A percentile compares a stretch with the other conserved stretches of the same genome.
phyloP scores from a whole-genome alignment of 192 early-diverging fungal species.

The Phycomyces nitens region DNA sequence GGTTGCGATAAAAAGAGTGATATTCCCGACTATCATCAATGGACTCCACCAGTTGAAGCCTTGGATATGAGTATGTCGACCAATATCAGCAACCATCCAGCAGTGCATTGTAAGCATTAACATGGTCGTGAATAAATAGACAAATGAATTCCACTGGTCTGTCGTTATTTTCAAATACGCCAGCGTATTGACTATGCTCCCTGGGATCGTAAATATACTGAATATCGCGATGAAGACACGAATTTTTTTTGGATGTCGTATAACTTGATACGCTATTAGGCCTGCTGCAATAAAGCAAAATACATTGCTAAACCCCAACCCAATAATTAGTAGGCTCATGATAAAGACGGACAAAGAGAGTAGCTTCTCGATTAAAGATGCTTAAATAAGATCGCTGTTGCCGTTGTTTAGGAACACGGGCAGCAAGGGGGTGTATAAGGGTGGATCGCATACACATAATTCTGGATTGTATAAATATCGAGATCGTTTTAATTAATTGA shows the following conservation, averaged over 20 bases:
- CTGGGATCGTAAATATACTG: background rate
- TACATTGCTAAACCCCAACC: too few species aligned
- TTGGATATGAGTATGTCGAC: background rate
- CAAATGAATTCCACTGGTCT: background rate
- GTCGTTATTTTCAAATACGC: background rate
- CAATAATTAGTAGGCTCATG: too few species aligned
- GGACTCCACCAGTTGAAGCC: background rate
- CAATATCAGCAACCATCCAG: slow-evolving; percentile 1
- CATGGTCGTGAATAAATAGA: background rate
- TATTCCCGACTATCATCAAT: background rate
- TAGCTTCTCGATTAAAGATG: too few species aligned
- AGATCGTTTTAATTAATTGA: too few species aligned
- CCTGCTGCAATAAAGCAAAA: too few species aligned
- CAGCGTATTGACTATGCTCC: background rate
- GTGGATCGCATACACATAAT: too few species aligned
- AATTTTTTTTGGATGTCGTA: slow-evolving; percentile 1
- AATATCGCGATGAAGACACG: background rate
- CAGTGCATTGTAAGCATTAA: slow-evolving; percentile 4
- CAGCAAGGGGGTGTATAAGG: too few species aligned
- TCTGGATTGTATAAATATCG: too few species aligned
- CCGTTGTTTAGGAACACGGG: too few species aligned
- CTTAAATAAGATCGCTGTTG: too few species aligned
- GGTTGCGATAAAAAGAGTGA: background rate
- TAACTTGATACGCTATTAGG: too few species aligned
- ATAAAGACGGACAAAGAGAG: too few species aligned